These are phyloP conservation scores for Coemansia sp. DNA, from an alignment of 192 early-diverging fungal species.

Conservation along the genomic window DNA sequence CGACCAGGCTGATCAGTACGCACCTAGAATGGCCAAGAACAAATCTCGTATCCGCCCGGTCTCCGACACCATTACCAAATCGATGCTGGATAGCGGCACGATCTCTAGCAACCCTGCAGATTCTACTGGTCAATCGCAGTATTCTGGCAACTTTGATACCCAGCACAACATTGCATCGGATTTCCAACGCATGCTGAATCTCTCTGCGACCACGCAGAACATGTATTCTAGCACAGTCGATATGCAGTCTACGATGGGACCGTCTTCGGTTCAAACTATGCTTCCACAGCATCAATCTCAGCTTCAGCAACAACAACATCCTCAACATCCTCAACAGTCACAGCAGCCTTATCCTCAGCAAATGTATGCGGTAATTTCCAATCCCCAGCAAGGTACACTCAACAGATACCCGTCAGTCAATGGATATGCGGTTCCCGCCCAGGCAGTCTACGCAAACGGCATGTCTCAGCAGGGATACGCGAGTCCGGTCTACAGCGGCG, in stretches of 20 bases:
- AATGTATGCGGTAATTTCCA: conserved; percentile 3
- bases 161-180: conserved; percentile 29
- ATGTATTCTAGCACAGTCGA: conserved; percentile 5
- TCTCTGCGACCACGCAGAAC: conserved; percentile 9
- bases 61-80: conserved; percentile 3
- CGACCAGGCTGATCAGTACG: conserved; percentile 17
- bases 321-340: background rate
- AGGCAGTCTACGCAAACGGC: conserved; percentile 1
- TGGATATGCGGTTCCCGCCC: conserved; percentile 3
- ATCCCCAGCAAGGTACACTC: background rate
- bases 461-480: conserved; percentile 14
- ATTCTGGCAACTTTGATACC: conserved; percentile 22
- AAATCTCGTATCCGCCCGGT: conserved; percentile 36
- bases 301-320: conserved; percentile 8
- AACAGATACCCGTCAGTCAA: conserved; percentile 1
- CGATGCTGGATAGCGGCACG: background rate
- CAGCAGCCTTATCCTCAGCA: background rate
- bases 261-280: background rate
- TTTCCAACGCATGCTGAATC: conserved; percentile 38
- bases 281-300: background rate
- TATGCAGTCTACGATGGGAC: conserved; percentile 5
- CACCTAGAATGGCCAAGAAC: conserved; percentile 24
- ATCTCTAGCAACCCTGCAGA: background rate
- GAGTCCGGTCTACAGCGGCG: conserved; percentile 9
- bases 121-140: conserved; percentile 3